Percentiles rank a stretch among this genome's conserved stretches.
phyloP scores from a whole-genome alignment of 345 rosid genomes.

The Nasturtium officinale region DNA sequence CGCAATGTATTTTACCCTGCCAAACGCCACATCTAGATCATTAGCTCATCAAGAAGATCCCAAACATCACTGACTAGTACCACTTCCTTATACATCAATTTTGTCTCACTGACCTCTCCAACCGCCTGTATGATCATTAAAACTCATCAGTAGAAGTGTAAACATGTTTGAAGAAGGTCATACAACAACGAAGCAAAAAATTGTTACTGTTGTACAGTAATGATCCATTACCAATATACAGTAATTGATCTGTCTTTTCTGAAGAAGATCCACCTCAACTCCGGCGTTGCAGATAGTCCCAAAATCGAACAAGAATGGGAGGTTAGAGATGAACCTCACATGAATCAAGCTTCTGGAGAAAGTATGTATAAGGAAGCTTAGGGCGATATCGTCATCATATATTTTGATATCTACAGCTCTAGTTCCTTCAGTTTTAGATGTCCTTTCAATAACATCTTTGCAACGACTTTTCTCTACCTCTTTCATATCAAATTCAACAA shows the following conservation, averaged over 20 bases:
- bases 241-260: too few species aligned
- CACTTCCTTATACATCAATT: conserved; percentile 90
- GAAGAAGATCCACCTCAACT: too few species aligned
- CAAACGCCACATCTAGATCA: conserved; percentile 83
- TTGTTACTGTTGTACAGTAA: conserved; percentile 11
- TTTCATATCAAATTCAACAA: too few species aligned
- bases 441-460: too few species aligned
- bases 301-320: background rate
- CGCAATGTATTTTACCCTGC: conserved; percentile 64
- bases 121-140: conserved; percentile 67
- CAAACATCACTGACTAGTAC: conserved; percentile 97
- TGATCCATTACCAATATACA: conserved; percentile 71
- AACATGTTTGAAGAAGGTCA: conserved; percentile 32
- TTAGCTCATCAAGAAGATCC: conserved; percentile 97
- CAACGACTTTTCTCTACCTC: too few species aligned
- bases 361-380: too few species aligned
- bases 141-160: conserved; percentile 24
- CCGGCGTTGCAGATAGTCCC: background rate
- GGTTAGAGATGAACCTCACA: background rate
- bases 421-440: too few species aligned
- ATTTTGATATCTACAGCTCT: too few species aligned
- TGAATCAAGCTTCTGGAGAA: too few species aligned
- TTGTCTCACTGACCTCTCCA: conserved; percentile 85
- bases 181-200: background rate
- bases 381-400: too few species aligned